phyloP scores from a whole-genome alignment of 2,329 filamentous ascomycete species.

The Exophiala spinifera region DNA sequence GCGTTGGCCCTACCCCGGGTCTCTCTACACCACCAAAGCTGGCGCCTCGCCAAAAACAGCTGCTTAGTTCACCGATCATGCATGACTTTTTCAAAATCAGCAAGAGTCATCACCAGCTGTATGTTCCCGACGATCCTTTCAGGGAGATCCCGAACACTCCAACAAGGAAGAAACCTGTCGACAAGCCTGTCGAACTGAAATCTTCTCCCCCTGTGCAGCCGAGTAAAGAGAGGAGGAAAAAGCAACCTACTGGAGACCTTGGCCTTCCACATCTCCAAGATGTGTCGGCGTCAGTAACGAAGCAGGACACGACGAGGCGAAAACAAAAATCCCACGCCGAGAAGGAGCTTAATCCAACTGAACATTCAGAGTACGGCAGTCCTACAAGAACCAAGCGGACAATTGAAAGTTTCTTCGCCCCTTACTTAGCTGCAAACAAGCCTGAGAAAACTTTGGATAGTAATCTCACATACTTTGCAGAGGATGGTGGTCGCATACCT shows the following conservation, averaged over 20 bases:
- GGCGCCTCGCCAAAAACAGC: background rate
- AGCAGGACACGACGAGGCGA: background rate
- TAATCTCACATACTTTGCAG: background rate
- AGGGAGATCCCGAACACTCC: background rate
- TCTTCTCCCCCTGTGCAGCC: background rate
- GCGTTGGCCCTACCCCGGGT: background rate
- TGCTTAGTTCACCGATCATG: conserved; percentile 6
- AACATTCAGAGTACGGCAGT: background rate
- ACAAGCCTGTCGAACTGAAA: background rate
- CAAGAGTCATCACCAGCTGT: conserved; percentile 4
- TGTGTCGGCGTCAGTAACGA: background rate
- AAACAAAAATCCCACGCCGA: conserved; percentile 2
- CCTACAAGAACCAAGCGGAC: conserved; percentile 1
- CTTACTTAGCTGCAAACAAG: conserved; percentile 11
- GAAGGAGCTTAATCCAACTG: background rate
- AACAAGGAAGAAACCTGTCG: background rate
- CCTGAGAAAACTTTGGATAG: background rate
- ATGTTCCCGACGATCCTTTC: conserved; percentile 1
- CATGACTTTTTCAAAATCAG: conserved; percentile 16
- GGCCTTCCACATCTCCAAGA: background rate
- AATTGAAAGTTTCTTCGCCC: conserved; percentile 21
- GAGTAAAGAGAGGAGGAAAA: background rate
- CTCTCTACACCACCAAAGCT: conserved; percentile 7
- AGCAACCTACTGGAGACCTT: background rate
- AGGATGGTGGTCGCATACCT: background rate